Conservation (phyloP, 2,329 filamentous ascomycete genomes). For the Arthrinium puccinioides region DNA sequence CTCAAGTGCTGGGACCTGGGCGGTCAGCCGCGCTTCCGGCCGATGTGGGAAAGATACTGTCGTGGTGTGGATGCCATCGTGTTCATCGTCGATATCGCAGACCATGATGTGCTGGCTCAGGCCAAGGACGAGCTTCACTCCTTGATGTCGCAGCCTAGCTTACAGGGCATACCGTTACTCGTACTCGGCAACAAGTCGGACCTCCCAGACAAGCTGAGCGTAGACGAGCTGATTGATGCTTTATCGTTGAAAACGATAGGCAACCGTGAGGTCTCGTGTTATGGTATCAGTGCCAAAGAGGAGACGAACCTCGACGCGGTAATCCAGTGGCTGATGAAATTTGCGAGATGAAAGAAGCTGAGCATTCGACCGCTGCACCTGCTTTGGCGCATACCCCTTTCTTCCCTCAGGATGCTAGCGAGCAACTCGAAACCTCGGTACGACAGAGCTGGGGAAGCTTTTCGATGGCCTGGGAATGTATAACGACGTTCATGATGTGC, state of each 20-base stretch:
- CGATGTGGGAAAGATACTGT: constrained; percentile 99
- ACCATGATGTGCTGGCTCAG: constrained; percentile 69
- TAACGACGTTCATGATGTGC: constrained; percentile 3
- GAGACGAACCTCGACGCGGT: constrained; percentile 98
- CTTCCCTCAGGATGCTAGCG: too few relatives aligned
- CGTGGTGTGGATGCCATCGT: constrained; percentile 96
- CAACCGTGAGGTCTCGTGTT: constrained; percentile 93
- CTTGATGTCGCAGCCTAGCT: constrained; percentile 73
- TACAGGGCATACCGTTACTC: constrained; percentile 85
- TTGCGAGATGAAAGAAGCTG: constrained; percentile 56
- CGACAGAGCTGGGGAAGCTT: too few relatives aligned
- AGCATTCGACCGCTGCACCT: too few relatives aligned
- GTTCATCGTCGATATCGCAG: constrained; percentile 96
- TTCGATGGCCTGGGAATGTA: not conserved
- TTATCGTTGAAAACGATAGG: constrained; percentile 85
- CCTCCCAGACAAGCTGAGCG: constrained; percentile 79
- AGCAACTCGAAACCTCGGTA: too few relatives aligned
- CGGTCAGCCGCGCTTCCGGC: constrained; percentile 90
- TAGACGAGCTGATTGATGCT: constrained; percentile 91
- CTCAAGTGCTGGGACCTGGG: constrained; percentile 99
- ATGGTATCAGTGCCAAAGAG: constrained; percentile 97
- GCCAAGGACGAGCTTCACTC: constrained; percentile 90
- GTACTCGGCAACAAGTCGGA: constrained; percentile 98
- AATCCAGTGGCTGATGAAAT: constrained; percentile 90
- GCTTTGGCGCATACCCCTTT: too few relatives aligned